Conservation (phyloP, 305 asterid genomes). For the Fraxinus nigra region DNA sequence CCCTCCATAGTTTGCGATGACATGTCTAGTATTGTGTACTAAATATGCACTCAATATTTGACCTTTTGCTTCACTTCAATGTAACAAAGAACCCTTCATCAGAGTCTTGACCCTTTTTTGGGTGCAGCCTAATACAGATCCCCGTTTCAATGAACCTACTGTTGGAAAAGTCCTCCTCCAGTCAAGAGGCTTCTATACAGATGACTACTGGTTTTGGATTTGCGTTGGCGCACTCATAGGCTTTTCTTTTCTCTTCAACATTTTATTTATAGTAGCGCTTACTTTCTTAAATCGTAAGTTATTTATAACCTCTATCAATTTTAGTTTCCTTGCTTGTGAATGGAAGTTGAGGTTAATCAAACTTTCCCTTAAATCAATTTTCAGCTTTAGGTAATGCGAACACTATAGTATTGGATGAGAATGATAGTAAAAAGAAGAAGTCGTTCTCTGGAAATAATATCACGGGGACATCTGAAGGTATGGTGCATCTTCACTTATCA, state of each 20-base stretch:
- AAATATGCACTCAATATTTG: background rate
- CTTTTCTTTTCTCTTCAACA: constrained; percentile 43
- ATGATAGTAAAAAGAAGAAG: constrained; percentile 20
- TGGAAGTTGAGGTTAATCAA: background rate
- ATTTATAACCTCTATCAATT: background rate
- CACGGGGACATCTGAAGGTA: constrained; percentile 24
- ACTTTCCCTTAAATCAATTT: background rate
- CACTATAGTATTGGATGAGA: constrained; percentile 23
- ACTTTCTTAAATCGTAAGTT: constrained; percentile 44
- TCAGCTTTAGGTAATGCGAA: constrained; percentile 38
- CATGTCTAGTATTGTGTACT: background rate
- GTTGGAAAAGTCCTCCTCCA: constrained; percentile 49
- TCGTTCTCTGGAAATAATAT: constrained; percentile 6
- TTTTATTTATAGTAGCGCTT: constrained; percentile 34
- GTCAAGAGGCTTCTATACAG: constrained; percentile 41
- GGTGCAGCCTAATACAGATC: constrained; percentile 47
- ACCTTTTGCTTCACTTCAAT: background rate
- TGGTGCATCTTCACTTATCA: background rate
- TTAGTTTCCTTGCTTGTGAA: background rate
- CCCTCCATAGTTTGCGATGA: background rate
- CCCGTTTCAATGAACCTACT: constrained; percentile 35
- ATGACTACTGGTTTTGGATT: constrained; percentile 43
- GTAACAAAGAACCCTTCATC: background rate
- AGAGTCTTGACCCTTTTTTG: background rate
- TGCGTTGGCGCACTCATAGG: constrained; percentile 36